A percentile compares a stretch with the other conserved stretches of the same genome.
Conservation (phyloP, 371 early-diverging fungal species). For the Apophysomyces ossiformis region DNA sequence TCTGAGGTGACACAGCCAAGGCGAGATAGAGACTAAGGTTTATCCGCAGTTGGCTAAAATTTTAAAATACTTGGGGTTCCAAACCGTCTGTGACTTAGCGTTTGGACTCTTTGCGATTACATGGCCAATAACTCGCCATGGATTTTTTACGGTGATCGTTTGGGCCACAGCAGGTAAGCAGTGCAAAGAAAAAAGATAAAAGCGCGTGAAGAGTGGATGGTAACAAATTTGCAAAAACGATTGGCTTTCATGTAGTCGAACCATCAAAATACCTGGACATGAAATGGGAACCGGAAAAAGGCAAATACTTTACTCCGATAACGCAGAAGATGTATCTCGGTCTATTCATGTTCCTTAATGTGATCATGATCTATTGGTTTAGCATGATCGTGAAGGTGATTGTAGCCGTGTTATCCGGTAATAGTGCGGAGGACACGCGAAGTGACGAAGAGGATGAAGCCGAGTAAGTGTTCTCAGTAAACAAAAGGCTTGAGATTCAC, state of each 20-base stretch:
- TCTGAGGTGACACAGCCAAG: background rate
- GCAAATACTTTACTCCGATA: slow-evolving; percentile 49
- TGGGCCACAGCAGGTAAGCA: slow-evolving; percentile 46
- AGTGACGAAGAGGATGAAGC: slow-evolving; percentile 57
- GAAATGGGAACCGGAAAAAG: slow-evolving; percentile 61
- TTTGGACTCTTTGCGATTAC: slow-evolving; percentile 75
- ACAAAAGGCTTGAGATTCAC: background rate
- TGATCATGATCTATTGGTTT: slow-evolving; percentile 74
- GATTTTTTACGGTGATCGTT: slow-evolving; percentile 52
- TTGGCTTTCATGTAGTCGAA: slow-evolving; percentile 28
- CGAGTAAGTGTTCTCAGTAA: background rate
- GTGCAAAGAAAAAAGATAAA: background rate
- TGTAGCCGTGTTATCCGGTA: slow-evolving; percentile 56
- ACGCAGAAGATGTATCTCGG: slow-evolving; percentile 50
- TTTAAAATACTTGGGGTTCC: slow-evolving; percentile 68
- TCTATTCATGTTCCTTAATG: slow-evolving; percentile 60
- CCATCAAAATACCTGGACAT: slow-evolving; percentile 38
- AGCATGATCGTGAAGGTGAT: slow-evolving; percentile 66
- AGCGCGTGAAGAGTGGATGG: background rate
- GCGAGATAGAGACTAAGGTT: background rate
- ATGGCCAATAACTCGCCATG: slow-evolving; percentile 78
- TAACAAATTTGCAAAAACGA: background rate
- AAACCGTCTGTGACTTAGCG: slow-evolving; percentile 59
- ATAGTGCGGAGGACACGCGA: slow-evolving; percentile 65
- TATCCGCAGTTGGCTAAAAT: slow-evolving; percentile 60